Evolutionary conservation across 768 basidiomycete genomes (phyloP), one percentile per base, ranked within the genome.

Genomic region (Hericium alpestre): DNA sequence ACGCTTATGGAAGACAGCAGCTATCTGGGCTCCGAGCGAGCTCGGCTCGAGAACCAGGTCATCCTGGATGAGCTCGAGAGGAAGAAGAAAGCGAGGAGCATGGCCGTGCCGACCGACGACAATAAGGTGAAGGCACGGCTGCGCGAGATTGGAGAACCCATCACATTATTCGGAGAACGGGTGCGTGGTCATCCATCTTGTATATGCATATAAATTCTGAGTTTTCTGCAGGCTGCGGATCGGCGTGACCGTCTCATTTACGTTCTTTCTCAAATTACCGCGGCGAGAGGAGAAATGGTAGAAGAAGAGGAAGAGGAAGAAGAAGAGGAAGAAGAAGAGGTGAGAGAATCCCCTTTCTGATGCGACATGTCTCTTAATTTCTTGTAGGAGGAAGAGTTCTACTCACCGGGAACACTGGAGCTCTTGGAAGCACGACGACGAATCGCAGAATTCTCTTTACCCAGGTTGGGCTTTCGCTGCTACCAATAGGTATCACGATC

Each of bases 51-150:
- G 70, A 91, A 93, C 74, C 84, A 87, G 65, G 86, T 87, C 61
- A 83, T 98, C 54, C 77, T 98, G 50, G 90, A 92, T 67, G 93
- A 96, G 71, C 83, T 99, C n/a, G 96, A 99, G 68, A 81, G 94
- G 62, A 96, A 95, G 79, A 96, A 96, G 77, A 87, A 92, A 65
- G 88, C 94, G 12, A 80, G 96, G 61, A 86, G 78, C 58, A 81
- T 97, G 73, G 96, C 94, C 7, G 93, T 98, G 10, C 96, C 96
- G 8, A 99, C 96, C 7, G 95, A 98, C 71, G 96, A 98, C 71
- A 87, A 83, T 65, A 86, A 88, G 62, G 96, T 99, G 65, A 88
- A 87, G 67, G 84, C 86, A 40, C 79, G 90, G 57, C 76, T 99
- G 58, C 78, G 96, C 56, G 92, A 95, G 72, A 85, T 96, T 64